These are phyloP conservation scores for Trametes pubescens DNA, from an alignment of 1,284 basidiomycete genomes.

Conservation along the genomic window DNA sequence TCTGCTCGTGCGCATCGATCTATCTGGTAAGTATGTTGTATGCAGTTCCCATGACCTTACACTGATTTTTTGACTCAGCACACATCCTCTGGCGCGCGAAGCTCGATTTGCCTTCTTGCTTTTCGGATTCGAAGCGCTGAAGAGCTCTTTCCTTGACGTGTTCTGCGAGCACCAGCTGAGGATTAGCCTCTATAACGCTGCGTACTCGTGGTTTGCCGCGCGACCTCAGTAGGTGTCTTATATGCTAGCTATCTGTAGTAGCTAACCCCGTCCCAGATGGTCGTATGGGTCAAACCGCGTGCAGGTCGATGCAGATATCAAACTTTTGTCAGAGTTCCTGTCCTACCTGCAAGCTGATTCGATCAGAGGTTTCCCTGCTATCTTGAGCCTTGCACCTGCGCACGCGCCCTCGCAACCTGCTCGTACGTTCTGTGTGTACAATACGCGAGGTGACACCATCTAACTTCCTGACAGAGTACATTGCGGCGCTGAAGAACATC, in stretches of 20 bases:
- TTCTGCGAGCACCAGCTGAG: constrained; percentile 85
- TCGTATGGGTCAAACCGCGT: constrained; percentile 92
- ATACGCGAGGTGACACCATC: constrained; percentile 1
- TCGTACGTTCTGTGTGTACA: constrained; percentile 48
- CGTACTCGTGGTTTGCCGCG: constrained; percentile 93
- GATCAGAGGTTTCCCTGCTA: constrained; percentile 67
- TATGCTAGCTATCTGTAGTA: background rate
- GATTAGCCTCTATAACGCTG: constrained; percentile 79
- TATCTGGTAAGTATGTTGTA: constrained; percentile 69
- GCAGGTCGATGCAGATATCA: constrained; percentile 90
- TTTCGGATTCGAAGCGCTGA: constrained; percentile 93
- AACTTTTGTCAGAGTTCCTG: constrained; percentile 86
- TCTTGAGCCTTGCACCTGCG: constrained; percentile 74
- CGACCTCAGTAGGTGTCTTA: constrained; percentile 76
- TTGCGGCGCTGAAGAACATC: constrained; percentile 54
- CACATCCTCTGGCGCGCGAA: constrained; percentile 92
- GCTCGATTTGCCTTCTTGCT: constrained; percentile 88
- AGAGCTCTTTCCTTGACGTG: constrained; percentile 87
- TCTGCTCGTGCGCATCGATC: constrained; percentile 72
- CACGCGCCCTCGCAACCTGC: constrained; percentile 55
- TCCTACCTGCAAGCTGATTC: constrained; percentile 79
- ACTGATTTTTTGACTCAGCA: constrained; percentile 56
- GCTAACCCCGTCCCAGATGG: constrained; percentile 67
- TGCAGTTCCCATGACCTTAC: background rate
- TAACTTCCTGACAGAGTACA: constrained; percentile 57